Conservation (phyloP, 192 early-diverging fungal genomes). For the Backusella circina region DNA sequence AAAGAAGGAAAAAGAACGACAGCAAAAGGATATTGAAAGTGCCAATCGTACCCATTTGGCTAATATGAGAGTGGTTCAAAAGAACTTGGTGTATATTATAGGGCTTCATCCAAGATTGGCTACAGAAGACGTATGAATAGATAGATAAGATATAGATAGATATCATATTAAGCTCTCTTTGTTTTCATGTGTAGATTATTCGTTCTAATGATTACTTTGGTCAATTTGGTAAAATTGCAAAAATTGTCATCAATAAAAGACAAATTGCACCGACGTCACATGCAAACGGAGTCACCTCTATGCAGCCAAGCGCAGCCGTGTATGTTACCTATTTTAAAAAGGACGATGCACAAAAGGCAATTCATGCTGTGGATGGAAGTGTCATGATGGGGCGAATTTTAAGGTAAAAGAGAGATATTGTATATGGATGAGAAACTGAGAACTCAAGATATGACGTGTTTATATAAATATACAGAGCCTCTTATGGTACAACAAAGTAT, state of each 20-base stretch:
- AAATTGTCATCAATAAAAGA: slow-evolving; percentile 88
- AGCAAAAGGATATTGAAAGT: slow-evolving; percentile 85
- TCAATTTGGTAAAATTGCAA: slow-evolving; percentile 95
- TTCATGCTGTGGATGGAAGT: slow-evolving; percentile 92
- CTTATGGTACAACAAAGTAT: slow-evolving; percentile 98
- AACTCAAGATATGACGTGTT: too few relatives aligned
- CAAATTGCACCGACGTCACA: slow-evolving; percentile 39
- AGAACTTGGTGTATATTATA: slow-evolving; percentile 96
- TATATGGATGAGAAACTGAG: too few relatives aligned
- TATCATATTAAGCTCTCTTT: slow-evolving; percentile 19
- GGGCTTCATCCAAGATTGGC: slow-evolving; percentile 83
- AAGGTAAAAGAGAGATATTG: slow-evolving; percentile 47
- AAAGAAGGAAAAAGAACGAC: slow-evolving; percentile 83
- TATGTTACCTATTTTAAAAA: slow-evolving; percentile 90
- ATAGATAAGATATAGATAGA: slow-evolving; percentile 52
- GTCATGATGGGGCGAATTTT: slow-evolving; percentile 81
- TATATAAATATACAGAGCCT: slow-evolving; percentile 56
- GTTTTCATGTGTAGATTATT: slow-evolving; percentile 63
- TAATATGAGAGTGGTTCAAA: slow-evolving; percentile 93
- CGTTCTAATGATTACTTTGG: slow-evolving; percentile 93
- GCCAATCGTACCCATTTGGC: slow-evolving; percentile 73
- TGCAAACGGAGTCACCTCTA: slow-evolving; percentile 25
- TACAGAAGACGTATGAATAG: slow-evolving; percentile 73
- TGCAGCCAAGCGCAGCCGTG: slow-evolving; percentile 66
- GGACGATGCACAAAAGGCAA: slow-evolving; percentile 90